These are phyloP conservation scores for Beauveria asiatica DNA, from an alignment of 2,329 filamentous ascomycete species.

Conservation along the genomic window DNA sequence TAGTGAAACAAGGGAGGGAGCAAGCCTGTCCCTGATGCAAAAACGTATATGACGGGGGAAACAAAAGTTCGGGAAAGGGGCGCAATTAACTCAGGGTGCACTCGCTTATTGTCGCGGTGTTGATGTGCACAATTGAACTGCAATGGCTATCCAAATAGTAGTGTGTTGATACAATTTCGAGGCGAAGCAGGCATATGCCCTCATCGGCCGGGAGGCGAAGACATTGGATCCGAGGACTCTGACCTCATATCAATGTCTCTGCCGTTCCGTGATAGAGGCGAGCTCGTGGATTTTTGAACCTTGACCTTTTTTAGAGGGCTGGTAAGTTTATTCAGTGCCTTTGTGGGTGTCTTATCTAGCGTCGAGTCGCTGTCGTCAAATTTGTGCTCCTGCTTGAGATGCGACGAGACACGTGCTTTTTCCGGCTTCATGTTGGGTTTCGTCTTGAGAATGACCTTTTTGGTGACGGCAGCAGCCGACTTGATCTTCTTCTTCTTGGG, in stretches of 20 bases:
- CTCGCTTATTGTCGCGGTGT: background rate
- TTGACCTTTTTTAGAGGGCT: slow-evolving; percentile 36
- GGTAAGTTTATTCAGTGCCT: slow-evolving; percentile 26
- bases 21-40: slow-evolving; percentile 9
- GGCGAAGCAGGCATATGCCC: background rate
- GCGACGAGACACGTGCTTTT: slow-evolving; percentile 42
- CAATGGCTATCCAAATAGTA: slow-evolving; percentile 8
- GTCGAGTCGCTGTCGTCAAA: slow-evolving; percentile 21
- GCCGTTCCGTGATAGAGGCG: slow-evolving; percentile 41
- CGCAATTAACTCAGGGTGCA: background rate
- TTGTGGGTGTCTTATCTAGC: slow-evolving; percentile 25
- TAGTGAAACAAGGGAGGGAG: background rate
- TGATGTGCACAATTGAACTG: background rate
- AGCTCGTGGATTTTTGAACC: slow-evolving; percentile 38
- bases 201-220: slow-evolving; percentile 36
- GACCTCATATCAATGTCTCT: slow-evolving; percentile 43
- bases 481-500: slow-evolving; percentile 54
- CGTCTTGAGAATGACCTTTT: slow-evolving; percentile 49
- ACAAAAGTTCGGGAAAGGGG: background rate
- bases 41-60: slow-evolving; percentile 4
- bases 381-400: slow-evolving; percentile 41
- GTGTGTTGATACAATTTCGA: background rate
- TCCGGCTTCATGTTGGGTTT: slow-evolving; percentile 45
- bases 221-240: slow-evolving; percentile 48
- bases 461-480: slow-evolving; percentile 31